Conservation (phyloP, 768 basidiomycete species). For the Trametopsis cervina region DNA sequence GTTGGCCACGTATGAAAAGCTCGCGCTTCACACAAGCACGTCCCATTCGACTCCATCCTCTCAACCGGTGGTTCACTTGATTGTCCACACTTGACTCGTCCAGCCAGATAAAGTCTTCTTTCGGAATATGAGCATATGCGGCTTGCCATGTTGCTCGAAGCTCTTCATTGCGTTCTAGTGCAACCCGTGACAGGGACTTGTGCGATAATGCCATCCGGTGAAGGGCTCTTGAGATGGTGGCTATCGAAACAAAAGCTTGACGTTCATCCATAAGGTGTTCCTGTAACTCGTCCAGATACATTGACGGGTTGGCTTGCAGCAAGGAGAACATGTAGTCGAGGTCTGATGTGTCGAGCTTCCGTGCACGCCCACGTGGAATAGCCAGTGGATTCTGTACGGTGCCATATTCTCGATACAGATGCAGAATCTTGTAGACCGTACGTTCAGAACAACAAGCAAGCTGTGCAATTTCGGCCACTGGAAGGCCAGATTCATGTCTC, state of each 20-base stretch:
- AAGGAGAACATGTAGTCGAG: slow-evolving; percentile 18
- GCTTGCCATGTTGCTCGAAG: slow-evolving; percentile 20
- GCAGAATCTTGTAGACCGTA: neutral
- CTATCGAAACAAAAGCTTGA: slow-evolving; percentile 22
- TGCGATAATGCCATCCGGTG: slow-evolving; percentile 15
- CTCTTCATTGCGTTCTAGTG: slow-evolving; percentile 26
- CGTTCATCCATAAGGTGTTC: slow-evolving; percentile 15
- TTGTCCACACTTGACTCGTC: slow-evolving; percentile 17
- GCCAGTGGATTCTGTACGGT: neutral
- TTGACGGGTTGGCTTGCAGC: slow-evolving; percentile 18
- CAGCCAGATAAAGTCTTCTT: slow-evolving; percentile 8
- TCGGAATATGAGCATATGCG: slow-evolving; percentile 16
- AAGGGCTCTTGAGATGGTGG: slow-evolving; percentile 24
- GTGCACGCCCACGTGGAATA: slow-evolving; percentile 9
- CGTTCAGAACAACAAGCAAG: neutral
- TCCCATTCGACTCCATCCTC: slow-evolving; percentile 11
- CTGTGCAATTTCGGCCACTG: neutral
- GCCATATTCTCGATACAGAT: neutral
- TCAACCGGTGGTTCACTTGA: slow-evolving; percentile 3
- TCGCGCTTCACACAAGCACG: slow-evolving; percentile 7
- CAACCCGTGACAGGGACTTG: slow-evolving; percentile 21
- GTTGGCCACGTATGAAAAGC: slow-evolving; percentile 9
- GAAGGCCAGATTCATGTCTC: neutral
- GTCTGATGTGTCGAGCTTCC: slow-evolving; percentile 16
- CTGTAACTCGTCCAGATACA: slow-evolving; percentile 31